Base-by-base conservation (phyloP, 495 filamentous ascomycete genomes). In the Pseudevernia furfuracea region DNA sequence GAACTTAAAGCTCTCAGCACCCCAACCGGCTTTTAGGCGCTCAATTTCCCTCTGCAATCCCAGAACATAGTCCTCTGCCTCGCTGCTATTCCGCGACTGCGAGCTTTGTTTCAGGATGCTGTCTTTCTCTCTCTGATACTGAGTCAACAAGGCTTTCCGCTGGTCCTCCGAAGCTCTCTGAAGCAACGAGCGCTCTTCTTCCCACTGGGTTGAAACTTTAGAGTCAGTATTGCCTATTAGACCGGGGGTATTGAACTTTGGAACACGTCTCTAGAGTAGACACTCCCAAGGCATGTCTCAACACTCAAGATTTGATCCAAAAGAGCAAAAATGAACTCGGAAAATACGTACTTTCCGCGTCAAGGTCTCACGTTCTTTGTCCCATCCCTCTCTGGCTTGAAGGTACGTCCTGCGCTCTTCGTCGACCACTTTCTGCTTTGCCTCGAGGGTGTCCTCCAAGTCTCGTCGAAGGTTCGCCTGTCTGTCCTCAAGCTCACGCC, bases 1-100 rank as follows among this genome's bases (percentile, higher is more conserved):
- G 34, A 84, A 74, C 63, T 77, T 80, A 48, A 76, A 71, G 63
- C 84, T 81, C 64, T 85, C 83, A 48, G 73, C 62, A 28, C 80
- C 68, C 66, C 76, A 76, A 55, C 78, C 79, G 38, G 72, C 74
- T 62, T 80, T 76, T 60, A 84, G 66, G 53, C 64, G 72, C 61
- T 81, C 81, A 66, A 78, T 81, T 71, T 81, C 80, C 61, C 70
- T 73, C 68, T 80, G 78, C n/a, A 74, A 66, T 65, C 70, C 74
- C 3, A 68, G 49, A 30, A 80, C 66, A 38, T 74, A 74, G 9
- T 75, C 66, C 61, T 65, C 71, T 21, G 71, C 61, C 60, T 80
- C 79, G 43, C 78, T 76, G 8, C 73, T 66, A 32, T 81, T 67
- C 30, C 74, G 71, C 32, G 74, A 68, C 30, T 71, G 71, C n/a